These are phyloP conservation scores for Alternaria novae-zelandiae DNA, from an alignment of 2,329 filamentous ascomycete genomes.

Conservation along the genomic window DNA sequence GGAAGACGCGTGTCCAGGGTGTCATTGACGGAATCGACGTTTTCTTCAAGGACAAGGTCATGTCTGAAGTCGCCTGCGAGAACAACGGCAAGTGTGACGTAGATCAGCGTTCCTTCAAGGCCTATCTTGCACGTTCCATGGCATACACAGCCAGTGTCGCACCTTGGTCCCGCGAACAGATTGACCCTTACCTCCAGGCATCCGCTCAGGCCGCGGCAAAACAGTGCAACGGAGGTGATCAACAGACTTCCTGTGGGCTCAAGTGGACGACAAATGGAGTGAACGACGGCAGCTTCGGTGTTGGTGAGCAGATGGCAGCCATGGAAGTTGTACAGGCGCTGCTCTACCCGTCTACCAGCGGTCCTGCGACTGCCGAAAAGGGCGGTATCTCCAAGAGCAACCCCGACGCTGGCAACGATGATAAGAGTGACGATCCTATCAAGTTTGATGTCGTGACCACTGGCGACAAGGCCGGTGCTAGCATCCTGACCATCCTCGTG, in stretches of 20 bases:
- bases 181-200: slow-evolving; percentile 60
- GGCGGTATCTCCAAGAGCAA: slow-evolving; percentile 61
- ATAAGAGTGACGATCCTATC: slow-evolving; percentile 38
- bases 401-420: slow-evolving; percentile 46
- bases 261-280: slow-evolving; percentile 50
- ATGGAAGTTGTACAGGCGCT: slow-evolving; percentile 61
- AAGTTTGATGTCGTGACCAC: slow-evolving; percentile 55
- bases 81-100: slow-evolving; percentile 53
- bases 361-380: slow-evolving; percentile 55
- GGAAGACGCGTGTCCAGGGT: slow-evolving; percentile 38
- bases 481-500: slow-evolving; percentile 67
- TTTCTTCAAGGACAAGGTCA: slow-evolving; percentile 54
- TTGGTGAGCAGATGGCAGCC: slow-evolving; percentile 66
- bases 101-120: slow-evolving; percentile 57
- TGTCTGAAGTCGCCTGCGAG: slow-evolving; percentile 58
- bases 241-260: slow-evolving; percentile 56
- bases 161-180: slow-evolving; percentile 42
- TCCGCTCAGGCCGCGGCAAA: slow-evolving; percentile 64
- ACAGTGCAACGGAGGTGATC: slow-evolving; percentile 59
- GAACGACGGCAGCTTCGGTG: slow-evolving; percentile 59
- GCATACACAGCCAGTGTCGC: slow-evolving; percentile 50
- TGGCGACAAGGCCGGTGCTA: slow-evolving; percentile 72
- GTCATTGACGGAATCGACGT: slow-evolving; percentile 49
- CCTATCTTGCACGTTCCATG: slow-evolving; percentile 54
- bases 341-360: slow-evolving; percentile 39